Conservation (phyloP, 441 rosid genomes). For the Gossypium armourianum region DNA sequence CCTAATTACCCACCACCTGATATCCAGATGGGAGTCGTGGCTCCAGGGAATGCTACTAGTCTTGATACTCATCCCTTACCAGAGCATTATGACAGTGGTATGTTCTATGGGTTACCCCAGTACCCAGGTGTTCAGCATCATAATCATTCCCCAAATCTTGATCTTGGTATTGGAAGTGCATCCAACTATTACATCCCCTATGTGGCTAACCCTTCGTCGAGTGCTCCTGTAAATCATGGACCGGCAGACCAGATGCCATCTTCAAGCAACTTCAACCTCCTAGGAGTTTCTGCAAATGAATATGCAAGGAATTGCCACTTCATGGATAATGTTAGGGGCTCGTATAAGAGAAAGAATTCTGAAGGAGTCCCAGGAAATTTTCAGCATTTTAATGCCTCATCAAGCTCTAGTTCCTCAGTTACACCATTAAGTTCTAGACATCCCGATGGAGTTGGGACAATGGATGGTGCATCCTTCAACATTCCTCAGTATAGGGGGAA, state of each 20-base stretch:
- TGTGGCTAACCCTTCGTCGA: slow-evolving; percentile 24
- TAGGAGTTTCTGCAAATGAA: slow-evolving; percentile 46
- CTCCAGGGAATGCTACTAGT: slow-evolving; percentile 32
- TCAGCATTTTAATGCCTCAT: slow-evolving; percentile 40
- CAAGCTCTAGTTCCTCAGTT: slow-evolving; percentile 35
- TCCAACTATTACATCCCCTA: slow-evolving; percentile 41
- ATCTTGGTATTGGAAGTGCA: slow-evolving; percentile 35
- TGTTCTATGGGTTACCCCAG: slow-evolving; percentile 38
- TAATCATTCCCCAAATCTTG: slow-evolving; percentile 36
- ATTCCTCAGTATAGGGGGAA: slow-evolving; percentile 37
- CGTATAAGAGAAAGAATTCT: slow-evolving; percentile 61
- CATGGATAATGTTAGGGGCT: slow-evolving; percentile 41
- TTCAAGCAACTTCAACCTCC: slow-evolving; percentile 34
- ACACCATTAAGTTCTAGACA: slow-evolving; percentile 37
- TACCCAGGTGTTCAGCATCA: slow-evolving; percentile 42
- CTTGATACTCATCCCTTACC: slow-evolving; percentile 35
- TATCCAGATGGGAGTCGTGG: slow-evolving; percentile 30
- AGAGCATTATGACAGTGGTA: slow-evolving; percentile 37
- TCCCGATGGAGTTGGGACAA: slow-evolving; percentile 34
- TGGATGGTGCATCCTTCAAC: slow-evolving; percentile 33
- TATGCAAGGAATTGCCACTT: slow-evolving; percentile 38
- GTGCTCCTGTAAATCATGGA: slow-evolving; percentile 35
- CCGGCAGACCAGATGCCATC: slow-evolving; percentile 39
- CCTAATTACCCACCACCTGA: slow-evolving; percentile 40
- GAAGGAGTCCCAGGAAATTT: slow-evolving; percentile 42